phyloP scores from a whole-genome alignment of 306 rosid genomes.

The Leucaena leucocephala region DNA sequence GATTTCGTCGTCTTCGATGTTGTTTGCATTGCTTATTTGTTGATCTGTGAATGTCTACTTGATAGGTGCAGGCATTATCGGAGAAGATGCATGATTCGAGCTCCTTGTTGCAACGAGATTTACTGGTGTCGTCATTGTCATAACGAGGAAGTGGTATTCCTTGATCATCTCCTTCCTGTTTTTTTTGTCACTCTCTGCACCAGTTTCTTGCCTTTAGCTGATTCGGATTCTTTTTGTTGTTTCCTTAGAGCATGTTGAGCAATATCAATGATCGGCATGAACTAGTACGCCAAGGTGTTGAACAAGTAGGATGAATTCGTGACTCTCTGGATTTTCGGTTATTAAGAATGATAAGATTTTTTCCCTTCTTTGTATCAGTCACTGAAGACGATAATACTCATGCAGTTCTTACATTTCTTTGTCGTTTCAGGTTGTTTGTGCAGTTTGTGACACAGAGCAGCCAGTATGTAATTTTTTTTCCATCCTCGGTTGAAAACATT shows the following conservation, averaged over 20 bases:
- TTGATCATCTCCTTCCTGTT: not conserved
- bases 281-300: slow-evolving; percentile 69
- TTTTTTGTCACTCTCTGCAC: not conserved
- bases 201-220: slow-evolving; percentile 32
- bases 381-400: not conserved
- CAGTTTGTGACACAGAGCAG: slow-evolving; percentile 97
- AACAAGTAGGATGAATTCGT: slow-evolving; percentile 56
- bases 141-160: slow-evolving; percentile 73
- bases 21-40: not conserved
- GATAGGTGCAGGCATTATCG: slow-evolving; percentile 87
- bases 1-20: not conserved
- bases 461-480: slow-evolving; percentile 52
- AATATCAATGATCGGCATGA: slow-evolving; percentile 78
- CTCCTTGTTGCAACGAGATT: slow-evolving; percentile 95
- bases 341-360: not conserved
- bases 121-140: slow-evolving; percentile 96
- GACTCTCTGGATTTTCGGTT: not conserved
- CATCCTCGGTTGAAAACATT: not conserved
- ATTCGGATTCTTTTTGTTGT: slow-evolving; percentile 40
- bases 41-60: not conserved
- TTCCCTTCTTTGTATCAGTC: not conserved
- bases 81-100: slow-evolving; percentile 92
- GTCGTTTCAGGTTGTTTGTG: slow-evolving; percentile 79
- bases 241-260: slow-evolving; percentile 63
- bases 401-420: slow-evolving; percentile 21